A percentile compares a stretch with the other conserved stretches of the same genome.
Evolutionary conservation across 108 stramenopile genomes (phyloP).

Genomic region (Nitzschia putrida): DNA sequence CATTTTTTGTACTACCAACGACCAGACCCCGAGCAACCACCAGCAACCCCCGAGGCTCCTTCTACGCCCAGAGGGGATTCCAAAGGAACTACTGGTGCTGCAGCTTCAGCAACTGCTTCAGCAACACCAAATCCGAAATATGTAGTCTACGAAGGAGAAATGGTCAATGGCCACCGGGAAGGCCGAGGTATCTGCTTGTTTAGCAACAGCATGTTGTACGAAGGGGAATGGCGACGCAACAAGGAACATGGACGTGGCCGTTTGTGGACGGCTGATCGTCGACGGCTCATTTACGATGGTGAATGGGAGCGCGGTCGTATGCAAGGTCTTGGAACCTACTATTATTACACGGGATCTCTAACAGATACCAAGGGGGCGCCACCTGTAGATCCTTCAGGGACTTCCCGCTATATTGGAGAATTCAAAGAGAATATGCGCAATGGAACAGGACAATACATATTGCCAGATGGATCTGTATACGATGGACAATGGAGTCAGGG

Average conservation of each 20-base stretch:
- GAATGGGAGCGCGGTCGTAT: slow-evolving; percentile 85
- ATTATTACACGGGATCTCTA: slow-evolving; percentile 41
- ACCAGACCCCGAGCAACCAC: slow-evolving; percentile 32
- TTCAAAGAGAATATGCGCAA: slow-evolving; percentile 79
- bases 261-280: slow-evolving; percentile 76
- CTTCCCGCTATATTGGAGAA: slow-evolving; percentile 77
- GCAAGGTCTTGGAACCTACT: slow-evolving; percentile 82
- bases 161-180: slow-evolving; percentile 66
- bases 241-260: slow-evolving; percentile 85
- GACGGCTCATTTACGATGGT: slow-evolving; percentile 75
- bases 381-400: background rate
- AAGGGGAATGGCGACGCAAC: slow-evolving; percentile 83
- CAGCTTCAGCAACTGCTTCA: background rate
- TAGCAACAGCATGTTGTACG: slow-evolving; percentile 78
- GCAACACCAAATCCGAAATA: slow-evolving; percentile 40
- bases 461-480: slow-evolving; percentile 74
- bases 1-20: slow-evolving; percentile 83
- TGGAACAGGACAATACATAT: slow-evolving; percentile 71
- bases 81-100: slow-evolving; percentile 8
- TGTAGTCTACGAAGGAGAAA: slow-evolving; percentile 89
- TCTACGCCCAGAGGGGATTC: slow-evolving; percentile 14
- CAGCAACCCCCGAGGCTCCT: background rate
- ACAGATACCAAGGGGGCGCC: background rate
- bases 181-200: slow-evolving; percentile 85
- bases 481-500: slow-evolving; percentile 88